These are phyloP conservation scores for Neurospora sp. DNA, from an alignment of 495 filamentous ascomycete species.

Conservation along the genomic window DNA sequence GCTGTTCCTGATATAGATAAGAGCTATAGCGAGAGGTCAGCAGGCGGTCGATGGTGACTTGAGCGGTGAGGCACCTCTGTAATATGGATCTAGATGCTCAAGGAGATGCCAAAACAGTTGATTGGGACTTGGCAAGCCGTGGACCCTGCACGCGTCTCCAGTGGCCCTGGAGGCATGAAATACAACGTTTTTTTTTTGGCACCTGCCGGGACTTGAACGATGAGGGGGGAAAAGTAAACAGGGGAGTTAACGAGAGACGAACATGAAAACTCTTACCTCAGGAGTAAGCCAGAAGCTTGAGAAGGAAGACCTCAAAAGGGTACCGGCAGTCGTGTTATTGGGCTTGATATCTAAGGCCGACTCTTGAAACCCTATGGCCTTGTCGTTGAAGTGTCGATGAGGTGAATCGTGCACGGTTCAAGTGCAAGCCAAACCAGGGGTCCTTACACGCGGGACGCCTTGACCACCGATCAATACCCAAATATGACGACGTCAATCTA, in stretches of 20 bases:
- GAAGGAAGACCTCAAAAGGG: neutral
- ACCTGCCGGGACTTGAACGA: neutral
- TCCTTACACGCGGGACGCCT: constrained; percentile 10
- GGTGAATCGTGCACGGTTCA: constrained; percentile 20
- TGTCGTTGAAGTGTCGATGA: constrained; percentile 1
- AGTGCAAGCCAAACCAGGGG: constrained; percentile 1
- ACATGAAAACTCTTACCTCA: constrained; percentile 5
- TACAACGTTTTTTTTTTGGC: constrained; percentile 3
- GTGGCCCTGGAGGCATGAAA: neutral
- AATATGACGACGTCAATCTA: constrained; percentile 16
- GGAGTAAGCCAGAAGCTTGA: neutral
- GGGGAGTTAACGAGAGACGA: neutral
- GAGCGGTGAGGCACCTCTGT: constrained; percentile 13
- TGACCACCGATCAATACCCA: constrained; percentile 13
- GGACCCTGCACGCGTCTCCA: neutral
- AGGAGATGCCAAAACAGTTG: constrained; percentile 1
- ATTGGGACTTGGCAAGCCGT: constrained; percentile 11
- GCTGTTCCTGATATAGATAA: constrained; percentile 2
- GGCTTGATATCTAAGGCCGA: neutral
- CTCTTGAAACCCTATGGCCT: neutral
- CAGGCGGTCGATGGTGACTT: constrained; percentile 2
- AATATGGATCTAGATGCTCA: constrained; percentile 3
- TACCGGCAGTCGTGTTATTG: neutral
- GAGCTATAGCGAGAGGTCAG: neutral
- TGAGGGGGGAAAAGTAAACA: neutral